A percentile compares a stretch with the other conserved stretches of the same genome.
These are phyloP conservation scores for Geranomyces michiganensis DNA, from an alignment of 192 early-diverging fungal genomes.

Conservation along the genomic window DNA sequence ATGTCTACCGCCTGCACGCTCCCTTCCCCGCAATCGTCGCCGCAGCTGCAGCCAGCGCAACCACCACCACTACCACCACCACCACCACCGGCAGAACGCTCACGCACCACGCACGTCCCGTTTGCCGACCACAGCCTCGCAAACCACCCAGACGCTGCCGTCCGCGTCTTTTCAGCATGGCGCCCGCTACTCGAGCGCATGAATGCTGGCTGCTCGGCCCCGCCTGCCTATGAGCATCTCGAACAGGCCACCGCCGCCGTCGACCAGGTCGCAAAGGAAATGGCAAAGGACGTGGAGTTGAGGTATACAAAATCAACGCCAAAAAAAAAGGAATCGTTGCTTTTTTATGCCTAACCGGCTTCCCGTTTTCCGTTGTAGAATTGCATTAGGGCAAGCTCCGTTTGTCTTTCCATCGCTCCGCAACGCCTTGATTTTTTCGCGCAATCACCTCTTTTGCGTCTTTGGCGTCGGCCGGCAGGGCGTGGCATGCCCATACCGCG, in stretches of 20 bases:
- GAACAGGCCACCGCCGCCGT: conserved; percentile 14
- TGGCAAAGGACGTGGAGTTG: conserved; percentile 19
- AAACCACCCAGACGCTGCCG: conserved; percentile 8
- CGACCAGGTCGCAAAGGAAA: conserved; percentile 7
- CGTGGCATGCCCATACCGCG: conserved; percentile 36
- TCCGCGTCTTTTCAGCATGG: conserved; percentile 26
- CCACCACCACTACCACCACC: not conserved
- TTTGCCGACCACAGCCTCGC: not conserved
- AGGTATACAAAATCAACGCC: conserved; percentile 3
- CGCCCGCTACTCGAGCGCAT: conserved; percentile 27
- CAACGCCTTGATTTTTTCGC: conserved; percentile 24
- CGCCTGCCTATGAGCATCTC: conserved; percentile 35
- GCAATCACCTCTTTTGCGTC: conserved; percentile 39
- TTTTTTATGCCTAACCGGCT: not conserved
- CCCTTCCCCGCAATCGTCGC: not conserved
- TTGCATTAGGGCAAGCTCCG: not conserved
- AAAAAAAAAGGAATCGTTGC: not conserved
- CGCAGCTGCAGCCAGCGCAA: not conserved
- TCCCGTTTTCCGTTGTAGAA: not conserved
- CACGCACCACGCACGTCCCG: not conserved
- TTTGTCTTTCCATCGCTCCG: conserved; percentile 22
- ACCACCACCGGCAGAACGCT: not conserved
- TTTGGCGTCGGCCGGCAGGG: conserved; percentile 38
- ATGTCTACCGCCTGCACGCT: too few species aligned
- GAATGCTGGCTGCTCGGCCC: conserved; percentile 32